Percentiles rank a stretch among this genome's conserved stretches.
These are phyloP conservation scores for Perkinsus olseni DNA, from an alignment of 169 alveolate species.

Conservation along the genomic window DNA sequence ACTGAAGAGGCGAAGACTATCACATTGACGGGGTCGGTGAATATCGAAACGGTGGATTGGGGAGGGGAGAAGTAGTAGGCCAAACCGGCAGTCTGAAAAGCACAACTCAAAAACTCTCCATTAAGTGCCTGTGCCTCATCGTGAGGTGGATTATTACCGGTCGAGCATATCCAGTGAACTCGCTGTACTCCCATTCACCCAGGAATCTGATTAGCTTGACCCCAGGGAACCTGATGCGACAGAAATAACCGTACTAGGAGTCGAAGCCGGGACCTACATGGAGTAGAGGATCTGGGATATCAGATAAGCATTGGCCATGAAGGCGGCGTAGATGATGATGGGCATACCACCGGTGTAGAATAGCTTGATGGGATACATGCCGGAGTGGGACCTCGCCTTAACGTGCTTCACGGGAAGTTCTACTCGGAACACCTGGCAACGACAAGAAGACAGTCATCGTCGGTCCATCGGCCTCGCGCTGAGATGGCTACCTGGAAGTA, in stretches of 20 bases:
- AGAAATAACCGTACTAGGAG: background rate
- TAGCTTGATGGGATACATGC: background rate
- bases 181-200: background rate
- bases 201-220: background rate
- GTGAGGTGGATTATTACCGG: background rate
- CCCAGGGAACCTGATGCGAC: background rate
- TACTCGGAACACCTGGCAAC: background rate
- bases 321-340: background rate
- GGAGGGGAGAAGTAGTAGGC: background rate
- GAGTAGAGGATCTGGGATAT: background rate
- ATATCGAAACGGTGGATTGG: background rate
- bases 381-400: background rate
- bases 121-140: too few species aligned
- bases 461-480: background rate
- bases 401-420: background rate
- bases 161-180: background rate
- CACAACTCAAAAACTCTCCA: too few species aligned
- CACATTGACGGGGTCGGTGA: background rate
- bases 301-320: background rate
- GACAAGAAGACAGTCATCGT: background rate
- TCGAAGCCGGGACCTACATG: background rate
- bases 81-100: background rate
- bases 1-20: background rate
- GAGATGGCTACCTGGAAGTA: background rate
- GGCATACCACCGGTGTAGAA: background rate